Evolutionary conservation across 352 stramenopile genomes (phyloP).

Genomic region (Pythium myriotylum): DNA sequence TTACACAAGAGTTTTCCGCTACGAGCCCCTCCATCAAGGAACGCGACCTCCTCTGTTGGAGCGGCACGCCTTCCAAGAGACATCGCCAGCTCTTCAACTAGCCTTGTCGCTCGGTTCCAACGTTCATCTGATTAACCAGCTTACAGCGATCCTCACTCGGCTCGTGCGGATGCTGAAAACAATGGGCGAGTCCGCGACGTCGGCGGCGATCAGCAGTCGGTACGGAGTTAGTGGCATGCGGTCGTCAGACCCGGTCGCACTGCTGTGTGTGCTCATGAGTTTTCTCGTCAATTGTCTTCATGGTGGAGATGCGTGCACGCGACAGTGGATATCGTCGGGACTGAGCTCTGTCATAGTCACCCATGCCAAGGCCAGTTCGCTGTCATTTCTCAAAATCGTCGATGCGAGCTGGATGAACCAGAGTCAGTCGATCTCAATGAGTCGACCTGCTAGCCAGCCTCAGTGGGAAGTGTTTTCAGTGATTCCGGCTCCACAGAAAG

Average conservation of each 20-base stretch:
- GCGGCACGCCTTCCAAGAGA: not conserved
- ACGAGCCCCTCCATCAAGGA: not conserved
- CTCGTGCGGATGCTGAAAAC: slow-evolving; percentile 34
- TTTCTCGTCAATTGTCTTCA: slow-evolving; percentile 49
- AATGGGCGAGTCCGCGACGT: slow-evolving; percentile 28
- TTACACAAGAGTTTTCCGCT: slow-evolving; percentile 43
- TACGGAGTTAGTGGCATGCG: slow-evolving; percentile 9
- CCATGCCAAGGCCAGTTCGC: slow-evolving; percentile 34
- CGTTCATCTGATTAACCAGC: slow-evolving; percentile 2
- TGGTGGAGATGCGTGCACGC: slow-evolving; percentile 35
- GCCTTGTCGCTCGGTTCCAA: slow-evolving; percentile 5
- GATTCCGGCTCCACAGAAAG: not conserved
- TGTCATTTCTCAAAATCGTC: slow-evolving; percentile 38
- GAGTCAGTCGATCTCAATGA: slow-evolving; percentile 6
- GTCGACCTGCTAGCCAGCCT: not conserved
- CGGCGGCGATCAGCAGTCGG: slow-evolving; percentile 14
- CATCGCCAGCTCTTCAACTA: slow-evolving; percentile 7
- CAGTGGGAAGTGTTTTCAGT: slow-evolving; percentile 19
- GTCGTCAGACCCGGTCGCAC: not conserved
- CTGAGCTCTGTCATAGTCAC: slow-evolving; percentile 29
- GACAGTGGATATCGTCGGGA: slow-evolving; percentile 32
- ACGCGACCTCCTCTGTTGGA: not conserved
- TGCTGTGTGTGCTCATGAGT: slow-evolving; percentile 19
- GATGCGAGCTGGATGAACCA: slow-evolving; percentile 44
- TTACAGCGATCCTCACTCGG: slow-evolving; percentile 30